Evolutionary conservation across 2,329 filamentous ascomycete genomes (phyloP), one percentile per base, ranked within the genome.

Genomic region (Cercospora brassicicola): DNA sequence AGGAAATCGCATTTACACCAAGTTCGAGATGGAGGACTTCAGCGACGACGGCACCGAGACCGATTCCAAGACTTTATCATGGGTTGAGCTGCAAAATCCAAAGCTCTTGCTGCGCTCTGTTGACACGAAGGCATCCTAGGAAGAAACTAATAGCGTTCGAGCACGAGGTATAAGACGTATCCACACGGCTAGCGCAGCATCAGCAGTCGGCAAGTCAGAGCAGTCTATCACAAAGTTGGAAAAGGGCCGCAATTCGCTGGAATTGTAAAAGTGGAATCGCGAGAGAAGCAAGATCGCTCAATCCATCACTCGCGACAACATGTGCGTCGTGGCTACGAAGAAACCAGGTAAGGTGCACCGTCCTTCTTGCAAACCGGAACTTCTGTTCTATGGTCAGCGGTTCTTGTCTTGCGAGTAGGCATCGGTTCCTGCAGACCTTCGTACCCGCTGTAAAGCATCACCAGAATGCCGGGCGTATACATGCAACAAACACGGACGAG

Each of bases 1-100:
- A 0, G 93, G 92, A 0, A 84, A 90, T 69, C 86, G 92, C 9
- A 79, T 92, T 9, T 96, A 94, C 73, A 88, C 86, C 69, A 91
- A 89, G 67, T 95, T 96, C 71, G 92, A 96, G 74, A 88, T 89
- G 73, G 86, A 87, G 10, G 76, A 76, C 7, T 85, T 88, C 6
- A 87, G 88, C 10, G 88, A 87, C 11, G 86, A 86, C 0, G 81
- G 80, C 1, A 84, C 84, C 13, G 82, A 82, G 9, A 80, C 73
- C 8, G 75, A 72, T 7, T 81, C 83, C 3, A 55, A 56, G 11
- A 55, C 18, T 13, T 48, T 64, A 6, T 45, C 61, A 20, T 64
- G 39, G 28, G 55, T 36, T n/a, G 55, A 64, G 45, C 31, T 63
- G 8, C 55, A 67, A 23, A 66, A 60, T 26, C 53, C 62, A 31